A percentile compares a stretch with the other conserved stretches of the same genome.
These are phyloP conservation scores for Zizania latifolia DNA, from an alignment of 176 grass and related monocot species.

Conservation along the genomic window DNA sequence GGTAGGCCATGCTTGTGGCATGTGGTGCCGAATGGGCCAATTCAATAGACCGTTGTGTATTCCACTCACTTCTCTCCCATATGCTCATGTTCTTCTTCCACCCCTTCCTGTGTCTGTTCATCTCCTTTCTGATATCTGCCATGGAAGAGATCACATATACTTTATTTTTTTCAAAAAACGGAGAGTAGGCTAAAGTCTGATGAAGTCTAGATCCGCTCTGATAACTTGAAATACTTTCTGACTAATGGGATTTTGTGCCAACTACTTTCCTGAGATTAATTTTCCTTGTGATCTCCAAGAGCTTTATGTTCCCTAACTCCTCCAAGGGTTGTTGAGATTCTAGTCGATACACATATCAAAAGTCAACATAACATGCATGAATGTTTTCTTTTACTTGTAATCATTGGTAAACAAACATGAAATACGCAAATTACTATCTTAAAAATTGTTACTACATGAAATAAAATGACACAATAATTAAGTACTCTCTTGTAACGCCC, in stretches of 20 bases:
- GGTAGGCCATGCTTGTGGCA: too few species aligned
- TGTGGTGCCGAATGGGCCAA: too few species aligned
- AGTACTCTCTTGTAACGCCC: too few species aligned
- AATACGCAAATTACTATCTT: not conserved
- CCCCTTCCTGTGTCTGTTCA: too few species aligned
- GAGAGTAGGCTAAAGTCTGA: not conserved
- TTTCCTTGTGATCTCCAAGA: not conserved
- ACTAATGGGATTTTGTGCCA: not conserved
- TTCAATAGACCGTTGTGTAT: too few species aligned
- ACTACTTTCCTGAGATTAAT: not conserved
- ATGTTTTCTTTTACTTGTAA: not conserved
- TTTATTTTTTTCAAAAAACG: too few species aligned
- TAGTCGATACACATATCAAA: not conserved
- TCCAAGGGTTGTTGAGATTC: not conserved
- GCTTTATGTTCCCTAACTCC: not conserved
- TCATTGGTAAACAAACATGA: not conserved
- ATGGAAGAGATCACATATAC: too few species aligned
- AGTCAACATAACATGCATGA: not conserved
- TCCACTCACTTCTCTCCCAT: too few species aligned
- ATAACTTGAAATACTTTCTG: not conserved
- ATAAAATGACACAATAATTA: not conserved
- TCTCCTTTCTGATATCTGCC: too few species aligned
- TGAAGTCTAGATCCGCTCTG: not conserved
- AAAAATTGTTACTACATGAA: not conserved
- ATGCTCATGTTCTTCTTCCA: too few species aligned